A percentile compares a stretch with the other conserved stretches of the same genome.
These are phyloP conservation scores for Xylaria sp. DNA, from an alignment of 2,329 filamentous ascomycete genomes.

Conservation along the genomic window DNA sequence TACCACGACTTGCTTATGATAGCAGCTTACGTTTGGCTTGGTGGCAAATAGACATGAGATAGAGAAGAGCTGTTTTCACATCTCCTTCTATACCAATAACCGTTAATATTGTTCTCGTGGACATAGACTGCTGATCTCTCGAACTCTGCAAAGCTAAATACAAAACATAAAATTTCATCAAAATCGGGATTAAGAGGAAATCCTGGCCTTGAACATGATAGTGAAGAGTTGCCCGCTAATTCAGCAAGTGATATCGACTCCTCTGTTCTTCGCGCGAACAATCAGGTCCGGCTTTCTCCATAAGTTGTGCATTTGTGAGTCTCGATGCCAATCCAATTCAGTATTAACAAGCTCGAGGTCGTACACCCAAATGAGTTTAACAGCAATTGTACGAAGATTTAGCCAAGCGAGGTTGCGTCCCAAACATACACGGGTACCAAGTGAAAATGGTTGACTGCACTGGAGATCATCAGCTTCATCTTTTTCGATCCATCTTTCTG, in stretches of 20 bases:
- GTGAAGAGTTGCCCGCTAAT: too few species aligned
- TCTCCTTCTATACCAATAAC: too few species aligned
- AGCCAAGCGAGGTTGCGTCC: slow-evolving; percentile 30
- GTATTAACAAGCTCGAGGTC: slow-evolving; percentile 13
- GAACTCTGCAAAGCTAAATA: too few species aligned
- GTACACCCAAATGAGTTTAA: slow-evolving; percentile 20
- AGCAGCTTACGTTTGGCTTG: too few species aligned
- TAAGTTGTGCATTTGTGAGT: slow-evolving; percentile 14
- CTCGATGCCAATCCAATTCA: slow-evolving; percentile 13
- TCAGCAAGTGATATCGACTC: background rate
- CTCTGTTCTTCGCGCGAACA: slow-evolving; percentile 14
- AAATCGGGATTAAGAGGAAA: too few species aligned
- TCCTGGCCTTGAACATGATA: too few species aligned
- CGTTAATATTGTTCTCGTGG: too few species aligned
- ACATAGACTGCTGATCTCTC: too few species aligned
- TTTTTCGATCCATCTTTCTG: slow-evolving; percentile 32
- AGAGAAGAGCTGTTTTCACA: too few species aligned
- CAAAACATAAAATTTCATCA: too few species aligned
- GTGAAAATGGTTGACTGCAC: slow-evolving; percentile 35
- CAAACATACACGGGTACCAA: slow-evolving; percentile 30
- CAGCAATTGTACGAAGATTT: slow-evolving; percentile 6
- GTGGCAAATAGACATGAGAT: too few species aligned
- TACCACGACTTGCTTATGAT: too few species aligned
- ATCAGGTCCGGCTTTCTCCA: slow-evolving; percentile 21
- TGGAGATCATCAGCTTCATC: slow-evolving; percentile 22